Evolutionary conservation across 2,329 filamentous ascomycete genomes (phyloP).

Genomic region (Penicillium sp.): DNA sequence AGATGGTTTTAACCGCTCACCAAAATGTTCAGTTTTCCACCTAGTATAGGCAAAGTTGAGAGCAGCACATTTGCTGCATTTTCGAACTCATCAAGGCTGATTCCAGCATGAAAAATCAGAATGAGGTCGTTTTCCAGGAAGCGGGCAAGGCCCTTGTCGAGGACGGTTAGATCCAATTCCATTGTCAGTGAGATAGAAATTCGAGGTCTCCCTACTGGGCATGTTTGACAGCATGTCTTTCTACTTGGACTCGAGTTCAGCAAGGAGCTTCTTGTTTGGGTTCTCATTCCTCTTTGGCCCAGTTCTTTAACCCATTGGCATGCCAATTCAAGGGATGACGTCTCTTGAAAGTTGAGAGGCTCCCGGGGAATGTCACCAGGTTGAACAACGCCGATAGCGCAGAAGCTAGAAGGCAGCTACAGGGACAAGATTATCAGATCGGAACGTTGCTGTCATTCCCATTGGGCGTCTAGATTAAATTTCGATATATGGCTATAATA

Average conservation of each 20-base stretch:
- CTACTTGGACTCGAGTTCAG: not conserved
- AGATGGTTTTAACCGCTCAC: not conserved
- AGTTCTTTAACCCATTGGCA: not conserved
- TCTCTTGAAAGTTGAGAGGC: not conserved
- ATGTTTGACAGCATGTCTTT: not conserved
- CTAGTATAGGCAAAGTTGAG: not conserved
- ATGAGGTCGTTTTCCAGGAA: not conserved
- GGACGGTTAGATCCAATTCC: not conserved
- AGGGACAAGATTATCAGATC: no score
- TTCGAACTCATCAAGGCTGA: not conserved
- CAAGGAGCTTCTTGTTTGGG: not conserved
- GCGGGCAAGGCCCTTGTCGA: not conserved
- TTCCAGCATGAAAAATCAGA: not conserved
- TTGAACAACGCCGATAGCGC: not conserved
- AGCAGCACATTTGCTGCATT: not conserved
- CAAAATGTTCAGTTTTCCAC: not conserved
- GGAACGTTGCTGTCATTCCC: no score
- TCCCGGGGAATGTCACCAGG: not conserved
- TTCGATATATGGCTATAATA: not conserved
- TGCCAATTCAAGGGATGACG: not conserved
- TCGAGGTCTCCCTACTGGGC: not conserved
- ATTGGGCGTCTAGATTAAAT: no score
- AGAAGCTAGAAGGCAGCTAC: no score
- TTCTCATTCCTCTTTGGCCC: not conserved
- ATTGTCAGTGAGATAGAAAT: not conserved